Percentiles rank a stretch among this genome's conserved stretches.
Conservation (phyloP, 2,329 filamentous ascomycete species). For the Didymellaceae sp. region DNA sequence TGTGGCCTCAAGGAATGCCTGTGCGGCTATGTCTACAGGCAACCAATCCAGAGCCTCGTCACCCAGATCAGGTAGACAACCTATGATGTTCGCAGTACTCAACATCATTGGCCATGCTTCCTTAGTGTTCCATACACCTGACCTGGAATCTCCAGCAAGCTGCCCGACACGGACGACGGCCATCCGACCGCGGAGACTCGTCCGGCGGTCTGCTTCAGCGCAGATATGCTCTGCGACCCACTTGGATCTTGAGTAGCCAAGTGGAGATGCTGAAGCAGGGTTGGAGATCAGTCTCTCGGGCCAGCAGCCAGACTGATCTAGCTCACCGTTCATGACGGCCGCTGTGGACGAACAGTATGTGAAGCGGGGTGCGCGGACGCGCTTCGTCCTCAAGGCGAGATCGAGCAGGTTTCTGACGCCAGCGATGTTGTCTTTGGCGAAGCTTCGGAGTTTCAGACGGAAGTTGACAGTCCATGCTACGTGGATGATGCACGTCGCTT, state of each 20-base stretch:
- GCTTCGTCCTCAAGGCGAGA: constrained; percentile 49
- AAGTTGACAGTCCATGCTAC: constrained; percentile 72
- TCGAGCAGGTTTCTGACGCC: constrained; percentile 59
- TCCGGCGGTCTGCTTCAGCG: constrained; percentile 44
- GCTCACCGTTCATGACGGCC: constrained; percentile 45
- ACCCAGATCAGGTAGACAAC: constrained; percentile 38
- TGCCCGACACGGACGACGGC: constrained; percentile 49
- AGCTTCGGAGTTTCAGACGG: constrained; percentile 62
- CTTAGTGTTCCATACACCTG: constrained; percentile 41
- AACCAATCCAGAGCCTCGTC: constrained; percentile 42
- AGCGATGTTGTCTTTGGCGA: constrained; percentile 60
- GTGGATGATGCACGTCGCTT: constrained; percentile 64
- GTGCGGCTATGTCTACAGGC: constrained; percentile 50
- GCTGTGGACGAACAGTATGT: constrained; percentile 62
- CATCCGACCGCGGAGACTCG: constrained; percentile 36
- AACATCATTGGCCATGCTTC: constrained; percentile 48
- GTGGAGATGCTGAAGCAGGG: constrained; percentile 53
- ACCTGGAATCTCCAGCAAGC: constrained; percentile 47
- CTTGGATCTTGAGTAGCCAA: constrained; percentile 63
- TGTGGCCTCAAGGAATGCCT: constrained; percentile 55
- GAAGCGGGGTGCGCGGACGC: constrained; percentile 46
- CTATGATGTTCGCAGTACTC: constrained; percentile 38
- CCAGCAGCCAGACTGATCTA: constrained; percentile 33
- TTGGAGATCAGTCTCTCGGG: constrained; percentile 52
- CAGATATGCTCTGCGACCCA: constrained; percentile 67